Percentiles rank a stretch among this genome's conserved stretches.
Conservation (phyloP, 192 early-diverging fungal genomes). For the Haplosporangium gracile region DNA sequence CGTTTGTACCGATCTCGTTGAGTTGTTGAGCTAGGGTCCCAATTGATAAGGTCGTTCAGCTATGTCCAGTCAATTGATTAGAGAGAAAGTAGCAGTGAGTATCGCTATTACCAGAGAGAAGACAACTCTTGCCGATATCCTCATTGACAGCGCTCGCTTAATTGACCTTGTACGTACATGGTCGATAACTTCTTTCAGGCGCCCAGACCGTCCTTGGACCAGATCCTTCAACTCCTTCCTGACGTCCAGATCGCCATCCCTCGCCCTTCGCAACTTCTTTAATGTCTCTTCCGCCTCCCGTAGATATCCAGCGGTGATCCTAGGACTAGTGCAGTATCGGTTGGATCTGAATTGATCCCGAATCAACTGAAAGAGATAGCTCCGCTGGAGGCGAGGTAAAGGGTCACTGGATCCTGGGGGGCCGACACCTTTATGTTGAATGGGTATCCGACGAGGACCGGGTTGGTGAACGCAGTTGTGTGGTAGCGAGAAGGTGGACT, state of each 20-base stretch:
- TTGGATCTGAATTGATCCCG: constrained; percentile 48
- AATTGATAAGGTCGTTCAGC: constrained; percentile 27
- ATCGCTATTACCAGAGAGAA: neutral
- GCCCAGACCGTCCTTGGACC: constrained; percentile 44
- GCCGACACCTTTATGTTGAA: constrained; percentile 18
- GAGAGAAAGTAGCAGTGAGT: neutral
- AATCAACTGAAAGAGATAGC: constrained; percentile 45
- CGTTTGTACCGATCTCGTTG: constrained; percentile 30
- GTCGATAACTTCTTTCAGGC: constrained; percentile 54
- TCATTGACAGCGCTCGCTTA: neutral
- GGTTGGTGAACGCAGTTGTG: constrained; percentile 23
- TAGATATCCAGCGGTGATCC: constrained; percentile 34
- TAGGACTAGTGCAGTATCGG: constrained; percentile 46
- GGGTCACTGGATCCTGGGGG: constrained; percentile 32
- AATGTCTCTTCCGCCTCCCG: constrained; percentile 41
- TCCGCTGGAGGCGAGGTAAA: constrained; percentile 18
- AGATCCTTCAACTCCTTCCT: constrained; percentile 44
- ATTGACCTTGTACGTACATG: constrained; percentile 26
- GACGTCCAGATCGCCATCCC: constrained; percentile 24
- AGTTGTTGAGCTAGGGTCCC: constrained; percentile 24
- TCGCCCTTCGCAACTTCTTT: constrained; percentile 26
- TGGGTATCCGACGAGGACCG: constrained; percentile 25
- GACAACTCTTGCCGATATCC: neutral
- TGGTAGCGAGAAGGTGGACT: constrained; percentile 24
- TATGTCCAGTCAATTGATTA: neutral